A percentile compares a stretch with the other conserved stretches of the same genome.
Evolutionary conservation across 2,329 filamentous ascomycete species (phyloP).

Genomic region (Xylaria sp.): DNA sequence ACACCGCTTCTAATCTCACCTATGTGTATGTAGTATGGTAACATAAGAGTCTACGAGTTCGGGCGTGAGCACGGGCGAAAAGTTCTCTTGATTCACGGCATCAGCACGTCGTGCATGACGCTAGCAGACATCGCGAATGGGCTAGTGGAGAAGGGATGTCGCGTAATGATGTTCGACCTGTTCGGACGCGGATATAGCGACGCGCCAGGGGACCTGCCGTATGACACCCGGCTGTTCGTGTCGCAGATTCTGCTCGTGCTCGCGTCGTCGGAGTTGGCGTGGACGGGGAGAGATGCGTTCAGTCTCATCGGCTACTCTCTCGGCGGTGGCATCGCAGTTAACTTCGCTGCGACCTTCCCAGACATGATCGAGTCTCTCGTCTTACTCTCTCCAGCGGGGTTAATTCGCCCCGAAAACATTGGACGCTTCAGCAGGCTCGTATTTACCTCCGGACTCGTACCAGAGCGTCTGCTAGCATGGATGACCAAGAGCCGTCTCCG

Average conservation of each 20-base stretch:
- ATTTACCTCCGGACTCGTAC: slow-evolving; percentile 66
- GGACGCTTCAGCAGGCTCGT: slow-evolving; percentile 61
- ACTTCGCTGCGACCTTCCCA: slow-evolving; percentile 80
- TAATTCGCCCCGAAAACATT: slow-evolving; percentile 70
- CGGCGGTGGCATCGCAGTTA: slow-evolving; percentile 80
- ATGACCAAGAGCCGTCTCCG: slow-evolving; percentile 62
- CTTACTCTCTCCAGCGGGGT: slow-evolving; percentile 81
- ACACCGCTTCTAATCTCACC: slow-evolving; percentile 4
- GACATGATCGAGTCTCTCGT: slow-evolving; percentile 75
- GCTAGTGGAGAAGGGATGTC: slow-evolving; percentile 75
- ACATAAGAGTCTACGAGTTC: slow-evolving; percentile 83
- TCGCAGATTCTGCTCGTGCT: slow-evolving; percentile 78
- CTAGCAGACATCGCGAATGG: slow-evolving; percentile 73
- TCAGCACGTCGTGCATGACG: slow-evolving; percentile 83
- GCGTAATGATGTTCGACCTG: slow-evolving; percentile 84
- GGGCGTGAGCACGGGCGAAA: slow-evolving; percentile 78
- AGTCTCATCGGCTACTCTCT: slow-evolving; percentile 83
- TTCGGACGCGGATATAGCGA: slow-evolving; percentile 77
- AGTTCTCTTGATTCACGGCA: slow-evolving; percentile 83
- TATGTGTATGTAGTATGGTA: slow-evolving; percentile 69
- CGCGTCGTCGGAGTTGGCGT: slow-evolving; percentile 74
- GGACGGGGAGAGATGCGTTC: slow-evolving; percentile 70
- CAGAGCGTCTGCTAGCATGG: slow-evolving; percentile 61
- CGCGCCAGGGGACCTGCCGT: slow-evolving; percentile 72
- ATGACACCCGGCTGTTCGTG: slow-evolving; percentile 79